Evolutionary conservation across 1,284 basidiomycete species (phyloP), one percentile per base, ranked within the genome.

Genomic region (Cryptococcus hybrid): DNA sequence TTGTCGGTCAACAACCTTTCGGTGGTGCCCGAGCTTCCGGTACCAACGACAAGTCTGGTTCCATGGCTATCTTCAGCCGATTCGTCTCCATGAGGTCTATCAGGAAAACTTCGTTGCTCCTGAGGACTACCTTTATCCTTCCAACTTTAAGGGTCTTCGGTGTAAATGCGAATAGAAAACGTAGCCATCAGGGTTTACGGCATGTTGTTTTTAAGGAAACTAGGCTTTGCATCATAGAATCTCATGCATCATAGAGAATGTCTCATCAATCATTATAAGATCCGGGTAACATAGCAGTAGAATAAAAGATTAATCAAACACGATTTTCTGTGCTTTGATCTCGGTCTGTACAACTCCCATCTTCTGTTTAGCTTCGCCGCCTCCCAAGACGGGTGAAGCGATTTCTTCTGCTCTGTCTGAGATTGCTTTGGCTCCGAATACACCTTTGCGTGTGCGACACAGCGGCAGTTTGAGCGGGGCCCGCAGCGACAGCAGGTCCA

Each of bases 11-110:
- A 77, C 95, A 99, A 79, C 93, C 95, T 5, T 99, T 99, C 75
- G 95, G 95, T 55, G 96, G 95, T 56, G 91, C 87, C 5, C 85
- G 95, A 48, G 91, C 85, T 24, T 92, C 89, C 68, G 95, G 96
- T 36, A 99, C 96, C 63, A 98, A 98, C 81, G 96, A 99, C 80
- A 99, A 98, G 82, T 90, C 92, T 0, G 95, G 95, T 12, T 92
- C 89, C 64, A 87, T 93, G 65, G 85, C 84, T 68, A 90, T 97
- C 74, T 94, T 90, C 80, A 92, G 89, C 78, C 82, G 92, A 58
- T 95, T 94, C 78, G 84, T 92, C 37, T 91, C 88, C 56, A 87
- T 89, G 49, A 84, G 95, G 69, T 92, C 89, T 65, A 94, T 99
- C 83, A 99, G 84, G 95, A 99, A 82, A 91, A 88, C 75, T 95